Conservation (phyloP, 192 early-diverging fungal genomes). For the Pilaira anomala region DNA sequence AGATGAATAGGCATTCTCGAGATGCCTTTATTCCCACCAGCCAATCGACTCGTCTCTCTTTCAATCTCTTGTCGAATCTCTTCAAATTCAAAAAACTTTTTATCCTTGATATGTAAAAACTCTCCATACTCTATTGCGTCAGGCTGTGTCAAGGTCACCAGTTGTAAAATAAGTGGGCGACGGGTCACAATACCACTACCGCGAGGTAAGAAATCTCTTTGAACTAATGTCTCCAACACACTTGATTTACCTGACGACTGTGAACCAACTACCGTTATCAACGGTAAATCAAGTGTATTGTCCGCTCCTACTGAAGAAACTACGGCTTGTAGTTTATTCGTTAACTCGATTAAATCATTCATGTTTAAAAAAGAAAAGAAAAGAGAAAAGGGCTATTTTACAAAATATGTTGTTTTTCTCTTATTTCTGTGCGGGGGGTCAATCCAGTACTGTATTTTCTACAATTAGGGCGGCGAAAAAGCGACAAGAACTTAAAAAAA, state of each 20-base stretch:
- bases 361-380: constrained; percentile 1
- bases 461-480: no score
- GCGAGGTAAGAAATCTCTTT: constrained; percentile 96
- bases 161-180: constrained; percentile 76
- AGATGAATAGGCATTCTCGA: constrained; percentile 74
- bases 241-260: constrained; percentile 93
- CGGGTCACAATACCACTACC: constrained; percentile 86
- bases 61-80: constrained; percentile 81
- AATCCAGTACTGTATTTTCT: no score
- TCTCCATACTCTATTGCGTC: constrained; percentile 50
- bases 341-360: constrained; percentile 71
- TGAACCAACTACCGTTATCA: constrained; percentile 86
- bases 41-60: constrained; percentile 73
- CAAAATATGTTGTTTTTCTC: not conserved
- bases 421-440: not conserved
- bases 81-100: constrained; percentile 70
- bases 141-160: constrained; percentile 47
- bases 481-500: no score
- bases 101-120: constrained; percentile 74
- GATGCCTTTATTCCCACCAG: constrained; percentile 79
- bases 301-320: constrained; percentile 70
- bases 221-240: constrained; percentile 97
- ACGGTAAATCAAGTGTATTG: constrained; percentile 75
- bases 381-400: not conserved
- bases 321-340: constrained; percentile 80